A percentile compares a stretch with the other conserved stretches of the same genome.
Conservation (phyloP, 1,139 yeast genomes). For the Candida dubliniensis region DNA sequence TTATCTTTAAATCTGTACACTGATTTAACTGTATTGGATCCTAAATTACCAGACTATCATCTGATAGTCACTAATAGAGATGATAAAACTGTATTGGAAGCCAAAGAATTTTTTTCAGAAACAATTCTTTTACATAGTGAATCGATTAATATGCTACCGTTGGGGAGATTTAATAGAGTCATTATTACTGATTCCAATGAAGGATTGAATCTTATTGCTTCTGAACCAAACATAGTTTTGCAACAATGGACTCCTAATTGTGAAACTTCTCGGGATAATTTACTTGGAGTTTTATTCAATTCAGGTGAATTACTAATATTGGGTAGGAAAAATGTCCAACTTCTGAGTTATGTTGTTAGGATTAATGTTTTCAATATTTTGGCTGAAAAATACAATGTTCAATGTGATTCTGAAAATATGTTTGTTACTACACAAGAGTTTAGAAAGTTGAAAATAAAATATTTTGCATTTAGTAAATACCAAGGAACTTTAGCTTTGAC, state of each 20-base stretch:
- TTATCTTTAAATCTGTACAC: constrained; percentile 38
- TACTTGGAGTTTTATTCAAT: constrained; percentile 37
- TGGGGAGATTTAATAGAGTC: constrained; percentile 30
- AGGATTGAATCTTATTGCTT: constrained; percentile 29
- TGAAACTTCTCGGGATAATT: constrained; percentile 26
- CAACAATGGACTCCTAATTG: constrained; percentile 39
- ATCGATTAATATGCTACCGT: constrained; percentile 27
- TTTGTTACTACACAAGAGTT: constrained; percentile 21
- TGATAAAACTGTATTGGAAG: constrained; percentile 22
- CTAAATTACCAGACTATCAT: constrained; percentile 39
- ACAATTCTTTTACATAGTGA: constrained; percentile 31
- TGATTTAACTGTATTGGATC: constrained; percentile 39
- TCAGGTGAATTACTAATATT: constrained; percentile 41
- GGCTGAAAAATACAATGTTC: constrained; percentile 20
- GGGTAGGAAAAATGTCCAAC: constrained; percentile 21
- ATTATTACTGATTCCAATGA: constrained; percentile 30
- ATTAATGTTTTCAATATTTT: constrained; percentile 30
- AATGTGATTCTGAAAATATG: constrained; percentile 16
- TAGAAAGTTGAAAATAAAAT: constrained; percentile 26
- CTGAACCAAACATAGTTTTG: constrained; percentile 35
- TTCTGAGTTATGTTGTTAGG: constrained; percentile 25
- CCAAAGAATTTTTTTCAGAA: constrained; percentile 30
- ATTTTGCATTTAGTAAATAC: constrained; percentile 28
- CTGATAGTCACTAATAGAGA: constrained; percentile 22
- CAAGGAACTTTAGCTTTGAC: constrained; percentile 10